These are phyloP conservation scores for Yamadazyma friedrichii DNA, from an alignment of 1,139 yeast genomes.

Conservation along the genomic window DNA sequence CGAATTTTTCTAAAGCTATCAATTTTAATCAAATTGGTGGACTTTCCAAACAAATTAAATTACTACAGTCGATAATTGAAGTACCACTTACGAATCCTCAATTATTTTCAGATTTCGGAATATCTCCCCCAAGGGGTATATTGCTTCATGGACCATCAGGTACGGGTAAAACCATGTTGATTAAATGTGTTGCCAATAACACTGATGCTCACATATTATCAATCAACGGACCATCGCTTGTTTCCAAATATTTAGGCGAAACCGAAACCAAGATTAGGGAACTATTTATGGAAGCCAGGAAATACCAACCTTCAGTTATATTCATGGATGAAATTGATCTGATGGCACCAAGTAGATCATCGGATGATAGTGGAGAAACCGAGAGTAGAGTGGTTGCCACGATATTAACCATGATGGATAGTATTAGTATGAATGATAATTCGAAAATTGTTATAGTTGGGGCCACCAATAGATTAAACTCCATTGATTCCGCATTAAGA, in stretches of 20 bases:
- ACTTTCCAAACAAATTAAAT: slow-evolving; percentile 57
- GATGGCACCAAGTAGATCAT: slow-evolving; percentile 75
- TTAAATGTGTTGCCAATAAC: slow-evolving; percentile 76
- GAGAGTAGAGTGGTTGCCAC: slow-evolving; percentile 91
- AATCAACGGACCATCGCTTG: slow-evolving; percentile 88
- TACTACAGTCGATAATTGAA: slow-evolving; percentile 67
- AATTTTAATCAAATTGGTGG: slow-evolving; percentile 74
- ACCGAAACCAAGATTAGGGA: slow-evolving; percentile 82
- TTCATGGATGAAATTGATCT: slow-evolving; percentile 94
- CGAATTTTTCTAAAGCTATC: slow-evolving; percentile 39
- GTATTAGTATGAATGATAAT: slow-evolving; percentile 73
- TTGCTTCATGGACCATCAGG: slow-evolving; percentile 96
- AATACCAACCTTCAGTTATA: slow-evolving; percentile 81
- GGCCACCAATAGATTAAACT: slow-evolving; percentile 76
- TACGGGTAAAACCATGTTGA: slow-evolving; percentile 90
- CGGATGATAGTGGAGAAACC: slow-evolving; percentile 86
- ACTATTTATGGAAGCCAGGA: slow-evolving; percentile 80
- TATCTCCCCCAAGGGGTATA: slow-evolving; percentile 87
- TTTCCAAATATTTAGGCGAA: slow-evolving; percentile 90
- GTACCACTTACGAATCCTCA: slow-evolving; percentile 79
- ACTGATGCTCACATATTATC: slow-evolving; percentile 76
- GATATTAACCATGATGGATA: slow-evolving; percentile 83
- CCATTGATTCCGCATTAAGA: slow-evolving; percentile 60
- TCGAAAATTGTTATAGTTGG: slow-evolving; percentile 78
- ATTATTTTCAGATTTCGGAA: slow-evolving; percentile 79